These are phyloP conservation scores for Rhodotorula sp. DNA, from an alignment of 1,284 basidiomycete species.

Conservation along the genomic window DNA sequence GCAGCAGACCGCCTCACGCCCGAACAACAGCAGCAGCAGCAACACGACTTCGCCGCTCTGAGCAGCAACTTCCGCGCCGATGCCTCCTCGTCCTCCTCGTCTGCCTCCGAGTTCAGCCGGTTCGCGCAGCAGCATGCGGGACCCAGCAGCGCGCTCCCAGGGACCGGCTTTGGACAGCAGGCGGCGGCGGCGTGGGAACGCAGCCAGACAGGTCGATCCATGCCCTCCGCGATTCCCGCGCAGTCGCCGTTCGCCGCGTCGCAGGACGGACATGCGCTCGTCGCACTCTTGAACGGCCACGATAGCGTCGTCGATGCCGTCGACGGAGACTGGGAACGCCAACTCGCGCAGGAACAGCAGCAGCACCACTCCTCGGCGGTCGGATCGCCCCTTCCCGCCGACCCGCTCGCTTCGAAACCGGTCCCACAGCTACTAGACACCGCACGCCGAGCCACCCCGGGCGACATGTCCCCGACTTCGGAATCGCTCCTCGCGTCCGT, in stretches of 20 bases:
- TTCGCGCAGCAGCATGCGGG: too few relatives aligned
- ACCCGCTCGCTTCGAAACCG: conserved; percentile 15
- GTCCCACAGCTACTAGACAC: background rate
- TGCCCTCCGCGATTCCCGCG: background rate
- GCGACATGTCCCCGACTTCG: conserved; percentile 27
- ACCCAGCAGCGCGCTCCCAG: too few relatives aligned
- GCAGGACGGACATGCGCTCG: conserved; percentile 23
- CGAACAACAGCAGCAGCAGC: too few relatives aligned
- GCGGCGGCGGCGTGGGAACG: background rate
- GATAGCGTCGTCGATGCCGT: background rate
- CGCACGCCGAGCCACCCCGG: background rate
- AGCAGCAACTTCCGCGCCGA: too few relatives aligned
- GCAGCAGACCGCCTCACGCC: too few relatives aligned
- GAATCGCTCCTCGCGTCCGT: conserved; percentile 24
- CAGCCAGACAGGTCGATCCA: background rate
- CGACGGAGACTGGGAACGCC: conserved; percentile 33
- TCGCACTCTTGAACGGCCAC: background rate
- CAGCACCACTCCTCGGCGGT: conserved; percentile 4
- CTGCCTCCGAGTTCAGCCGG: too few relatives aligned
- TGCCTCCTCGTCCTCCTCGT: too few relatives aligned
- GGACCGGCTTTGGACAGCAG: background rate
- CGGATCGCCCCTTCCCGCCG: conserved; percentile 15
- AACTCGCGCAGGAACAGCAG: conserved; percentile 16
- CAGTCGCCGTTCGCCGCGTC: background rate
- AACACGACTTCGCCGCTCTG: too few relatives aligned